Evolutionary conservation across 805 yeast genomes (phyloP), one percentile per base, ranked within the genome.

Genomic region (Cyberlindnera americana): DNA sequence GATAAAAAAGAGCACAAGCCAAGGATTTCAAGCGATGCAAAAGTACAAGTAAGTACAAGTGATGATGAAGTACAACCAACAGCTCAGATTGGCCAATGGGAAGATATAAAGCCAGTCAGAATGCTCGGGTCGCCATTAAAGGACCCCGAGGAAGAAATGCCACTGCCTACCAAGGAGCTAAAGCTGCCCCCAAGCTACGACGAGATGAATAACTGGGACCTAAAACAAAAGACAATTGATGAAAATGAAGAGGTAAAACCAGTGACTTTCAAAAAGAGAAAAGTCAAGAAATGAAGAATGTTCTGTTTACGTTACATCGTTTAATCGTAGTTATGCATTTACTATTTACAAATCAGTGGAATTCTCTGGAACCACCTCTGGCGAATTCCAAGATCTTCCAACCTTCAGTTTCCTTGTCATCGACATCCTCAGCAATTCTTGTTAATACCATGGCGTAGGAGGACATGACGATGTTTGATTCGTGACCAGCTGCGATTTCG

Each of bases 371-470:
- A 30, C 88, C 91, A 52, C 96, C 96, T 58, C 96, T 81, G 35
- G 87, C 96, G 60, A 91, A 86, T 67, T 91, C 98, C 57, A 91
- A 64, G 40, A 93, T 79, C 69, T 86, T 87, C 99, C 99, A 93
- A 24, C 99, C 99, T 58, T 87, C 95, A 18, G 99, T 93, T 56
- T 81, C 90, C 38, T 77, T 74, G 61, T 93, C 85, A 47, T 81
- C 95, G 27, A 93, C 78, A 45, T 90, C 89, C 63, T 90, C 99
- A 3, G 96, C 89, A 37, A 86, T 70, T 64, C 99, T 79, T 15
- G 99, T 89, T 53, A 93, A 70, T 17, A 91, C 99, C 89, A 93
- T 78, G 29, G 95, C 98, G 61, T 93, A 93, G n/a, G 95, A 82
- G 54, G 95, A 81, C 74, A 87, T 75, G 62, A 87, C 79, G 52